Base-by-base conservation (phyloP, 345 rosid genomes). In the Melastoma malabathricum region DNA sequence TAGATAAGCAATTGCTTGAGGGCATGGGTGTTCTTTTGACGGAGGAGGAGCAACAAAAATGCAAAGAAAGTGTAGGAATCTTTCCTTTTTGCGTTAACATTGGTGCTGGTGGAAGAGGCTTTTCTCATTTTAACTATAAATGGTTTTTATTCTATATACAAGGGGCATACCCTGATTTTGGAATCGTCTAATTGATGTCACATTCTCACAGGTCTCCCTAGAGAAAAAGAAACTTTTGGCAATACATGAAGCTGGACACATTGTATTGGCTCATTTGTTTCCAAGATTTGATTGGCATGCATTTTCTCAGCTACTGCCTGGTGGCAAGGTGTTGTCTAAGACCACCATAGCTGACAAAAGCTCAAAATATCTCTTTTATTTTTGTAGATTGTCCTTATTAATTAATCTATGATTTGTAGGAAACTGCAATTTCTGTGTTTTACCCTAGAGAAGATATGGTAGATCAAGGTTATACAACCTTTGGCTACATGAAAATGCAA, bases 401-500 rank as follows among this genome's bases (percentile, higher is more conserved):
- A 12, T 44, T 25, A 38, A 3, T 20, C 45, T 38, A 17, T 50
- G 10, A 47, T 54, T 54, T 46, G 59, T 62, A 90, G 98, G 98
- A 90, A 79, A 86, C 85, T 69, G 98, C 96, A 56, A 68, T 90
- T 62, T 83, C 96, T 10, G 89, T 90, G 58, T 90, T 90, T 80
- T 90, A 76, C 63, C 96, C 96, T 44, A 78, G 98, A 7, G 98
- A 90, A 72, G 94, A 90, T 64, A 90, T 79, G 80, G 74, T 90
- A 51, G 89, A 90, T 74, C 96, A 83, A 78, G 96, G 94, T 56
- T 84, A 90, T 63, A 84, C 94, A 39, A 86, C 98, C 51, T 83
- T 90, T 77, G 98, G 98, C 51, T 90, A 90, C 72, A 73, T 90
- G 98, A 82, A 80, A 72, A 90, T 90, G 98, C 98, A 90, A 76